A percentile compares a stretch with the other conserved stretches of the same genome.
Evolutionary conservation across 2,329 filamentous ascomycete genomes (phyloP).

Genomic region (Alternaria burnsii): DNA sequence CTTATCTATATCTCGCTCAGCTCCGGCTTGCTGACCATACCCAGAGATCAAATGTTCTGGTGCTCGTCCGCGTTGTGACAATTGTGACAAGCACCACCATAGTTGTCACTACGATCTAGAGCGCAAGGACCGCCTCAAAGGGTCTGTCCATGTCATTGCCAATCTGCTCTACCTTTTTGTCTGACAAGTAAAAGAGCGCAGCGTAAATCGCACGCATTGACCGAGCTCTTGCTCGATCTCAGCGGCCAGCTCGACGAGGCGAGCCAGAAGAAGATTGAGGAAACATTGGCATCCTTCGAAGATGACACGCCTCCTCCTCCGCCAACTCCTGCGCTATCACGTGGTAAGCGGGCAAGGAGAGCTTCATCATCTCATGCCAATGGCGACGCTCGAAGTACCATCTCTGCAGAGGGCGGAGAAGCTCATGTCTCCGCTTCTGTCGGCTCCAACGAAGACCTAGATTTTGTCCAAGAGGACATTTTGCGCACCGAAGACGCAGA

Average conservation of each 20-base stretch:
- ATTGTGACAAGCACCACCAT: slow-evolving; percentile 38
- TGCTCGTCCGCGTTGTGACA: slow-evolving; percentile 39
- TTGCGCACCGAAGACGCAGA: slow-evolving; percentile 20
- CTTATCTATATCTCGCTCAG: background rate
- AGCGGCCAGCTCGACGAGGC: slow-evolving; percentile 19
- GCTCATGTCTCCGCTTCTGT: slow-evolving; percentile 16
- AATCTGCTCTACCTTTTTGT: background rate
- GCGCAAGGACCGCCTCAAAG: slow-evolving; percentile 45
- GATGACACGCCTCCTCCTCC: slow-evolving; percentile 11
- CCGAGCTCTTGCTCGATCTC: slow-evolving; percentile 27
- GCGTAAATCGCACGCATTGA: slow-evolving; percentile 25
- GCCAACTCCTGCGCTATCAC: background rate
- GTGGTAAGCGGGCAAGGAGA: slow-evolving; percentile 16
- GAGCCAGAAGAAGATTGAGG: slow-evolving; percentile 19
- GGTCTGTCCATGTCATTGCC: slow-evolving; percentile 22
- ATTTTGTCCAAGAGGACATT: slow-evolving; percentile 32
- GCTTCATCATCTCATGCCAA: slow-evolving; percentile 2
- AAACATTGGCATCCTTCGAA: slow-evolving; percentile 19
- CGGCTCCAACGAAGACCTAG: slow-evolving; percentile 20
- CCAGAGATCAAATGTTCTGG: slow-evolving; percentile 48
- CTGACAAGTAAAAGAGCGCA: slow-evolving; percentile 14
- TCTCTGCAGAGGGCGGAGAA: slow-evolving; percentile 12
- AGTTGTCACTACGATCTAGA: slow-evolving; percentile 44
- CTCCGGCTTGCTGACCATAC: slow-evolving; percentile 7
- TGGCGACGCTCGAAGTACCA: slow-evolving; percentile 2